Percentiles rank a stretch among this genome's conserved stretches.
Evolutionary conservation across 176 grass and related monocot genomes (phyloP).

Genomic region (Aegilops sharonensis): DNA sequence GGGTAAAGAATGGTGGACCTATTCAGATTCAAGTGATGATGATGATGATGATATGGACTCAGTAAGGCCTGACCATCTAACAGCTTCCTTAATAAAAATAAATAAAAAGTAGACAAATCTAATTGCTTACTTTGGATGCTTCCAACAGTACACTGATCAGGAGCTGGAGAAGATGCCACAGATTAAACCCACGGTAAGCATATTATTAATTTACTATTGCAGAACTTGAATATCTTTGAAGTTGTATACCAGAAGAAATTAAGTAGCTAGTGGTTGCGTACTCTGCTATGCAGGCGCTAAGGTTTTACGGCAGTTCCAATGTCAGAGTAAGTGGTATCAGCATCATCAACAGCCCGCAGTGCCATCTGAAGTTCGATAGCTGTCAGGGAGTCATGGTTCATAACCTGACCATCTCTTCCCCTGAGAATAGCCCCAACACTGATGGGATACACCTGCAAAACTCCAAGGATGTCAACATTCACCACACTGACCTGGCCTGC

Average conservation of each 20-base stretch:
- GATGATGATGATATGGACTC: slow-evolving; percentile 35
- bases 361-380: slow-evolving; percentile 93
- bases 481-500: slow-evolving; percentile 74
- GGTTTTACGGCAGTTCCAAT: slow-evolving; percentile 94
- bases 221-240: not conserved
- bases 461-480: slow-evolving; percentile 77
- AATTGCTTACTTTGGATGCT: slow-evolving; percentile 36
- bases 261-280: not conserved
- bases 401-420: slow-evolving; percentile 75
- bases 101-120: slow-evolving; percentile 1
- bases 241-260: not conserved
- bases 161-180: slow-evolving; percentile 66
- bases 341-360: slow-evolving; percentile 86
- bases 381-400: slow-evolving; percentile 77
- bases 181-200: slow-evolving; percentile 85
- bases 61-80: slow-evolving; percentile 50
- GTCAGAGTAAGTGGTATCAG: slow-evolving; percentile 90
- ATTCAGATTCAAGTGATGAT: slow-evolving; percentile 43
- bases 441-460: slow-evolving; percentile 98
- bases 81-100: not conserved
- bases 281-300: slow-evolving; percentile 63
- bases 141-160: slow-evolving; percentile 48
- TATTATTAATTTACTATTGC: not conserved
- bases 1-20: slow-evolving; percentile 85
- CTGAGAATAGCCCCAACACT: slow-evolving; percentile 86